A percentile compares a stretch with the other conserved stretches of the same genome.
Evolutionary conservation across 2,329 filamentous ascomycete species (phyloP).

Genomic region (Cladosporium sphaerospermum): DNA sequence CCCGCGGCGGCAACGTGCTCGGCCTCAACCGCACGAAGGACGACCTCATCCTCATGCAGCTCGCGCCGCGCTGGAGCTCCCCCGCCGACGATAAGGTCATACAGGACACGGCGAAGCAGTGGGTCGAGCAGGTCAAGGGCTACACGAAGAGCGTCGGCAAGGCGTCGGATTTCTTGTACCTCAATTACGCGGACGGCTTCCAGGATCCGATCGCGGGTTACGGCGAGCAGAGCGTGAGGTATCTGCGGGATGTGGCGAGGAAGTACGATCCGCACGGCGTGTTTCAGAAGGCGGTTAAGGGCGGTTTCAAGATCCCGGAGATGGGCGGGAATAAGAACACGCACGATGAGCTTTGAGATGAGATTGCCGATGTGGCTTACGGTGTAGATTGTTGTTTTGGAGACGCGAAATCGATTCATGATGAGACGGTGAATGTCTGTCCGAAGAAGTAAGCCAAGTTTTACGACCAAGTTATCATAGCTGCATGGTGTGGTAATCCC

Average conservation of each 20-base stretch:
- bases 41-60: constrained; percentile 11
- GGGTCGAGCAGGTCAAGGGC: constrained; percentile 1
- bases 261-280: constrained; percentile 32
- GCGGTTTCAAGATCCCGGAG: constrained; percentile 29
- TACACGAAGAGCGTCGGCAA: constrained; percentile 9
- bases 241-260: constrained; percentile 27
- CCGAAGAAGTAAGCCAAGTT: too few species aligned
- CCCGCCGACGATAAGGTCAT: background rate
- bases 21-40: constrained; percentile 13
- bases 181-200: constrained; percentile 33
- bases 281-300: constrained; percentile 32
- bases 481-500: background rate
- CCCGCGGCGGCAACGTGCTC: constrained; percentile 2
- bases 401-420: too few species aligned
- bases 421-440: too few species aligned
- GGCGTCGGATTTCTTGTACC: constrained; percentile 23
- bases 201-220: constrained; percentile 32
- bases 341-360: background rate
- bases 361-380: too few species aligned
- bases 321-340: background rate
- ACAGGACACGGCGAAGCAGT: background rate
- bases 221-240: constrained; percentile 24
- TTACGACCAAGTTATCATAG: too few species aligned
- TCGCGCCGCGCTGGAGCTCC: constrained; percentile 7
- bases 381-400: too few species aligned